These are phyloP conservation scores for Amaranthus palmeri DNA, from an alignment of 148 eudicot genomes.

Conservation along the genomic window DNA sequence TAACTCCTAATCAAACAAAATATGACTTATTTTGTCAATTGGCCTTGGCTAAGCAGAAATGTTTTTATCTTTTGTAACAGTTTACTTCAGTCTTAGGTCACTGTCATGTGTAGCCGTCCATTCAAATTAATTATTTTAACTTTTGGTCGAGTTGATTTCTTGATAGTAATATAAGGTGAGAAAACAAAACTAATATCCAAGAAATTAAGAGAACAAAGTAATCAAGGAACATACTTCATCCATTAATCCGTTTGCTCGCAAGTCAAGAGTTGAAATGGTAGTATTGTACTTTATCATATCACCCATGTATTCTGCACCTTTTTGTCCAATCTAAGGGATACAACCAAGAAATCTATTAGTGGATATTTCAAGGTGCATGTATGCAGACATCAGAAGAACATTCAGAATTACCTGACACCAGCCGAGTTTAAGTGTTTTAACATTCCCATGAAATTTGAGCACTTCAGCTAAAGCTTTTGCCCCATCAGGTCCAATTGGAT, in stretches of 20 bases:
- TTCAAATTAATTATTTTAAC: too few relatives aligned
- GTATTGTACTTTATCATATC: conserved; percentile 77
- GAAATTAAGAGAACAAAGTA: background rate
- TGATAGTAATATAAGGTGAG: too few relatives aligned
- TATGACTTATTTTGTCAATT: too few relatives aligned
- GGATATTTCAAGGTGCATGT: background rate
- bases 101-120: too few relatives aligned
- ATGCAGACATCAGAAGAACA: conserved; percentile 6
- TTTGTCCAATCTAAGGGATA: conserved; percentile 69
- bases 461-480: conserved; percentile 85
- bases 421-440: conserved; percentile 75
- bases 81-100: too few relatives aligned
- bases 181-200: background rate
- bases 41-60: too few relatives aligned
- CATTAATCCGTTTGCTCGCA: conserved; percentile 87
- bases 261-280: conserved; percentile 75
- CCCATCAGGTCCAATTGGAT: conserved; percentile 96
- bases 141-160: too few relatives aligned
- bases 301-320: conserved; percentile 75
- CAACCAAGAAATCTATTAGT: background rate
- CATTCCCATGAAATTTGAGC: conserved; percentile 87
- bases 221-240: conserved; percentile 57
- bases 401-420: conserved; percentile 79
- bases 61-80: too few relatives aligned
- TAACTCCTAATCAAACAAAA: too few relatives aligned